These are phyloP conservation scores for Pyricularia grisea DNA, from an alignment of 2,329 filamentous ascomycete genomes.

Conservation along the genomic window DNA sequence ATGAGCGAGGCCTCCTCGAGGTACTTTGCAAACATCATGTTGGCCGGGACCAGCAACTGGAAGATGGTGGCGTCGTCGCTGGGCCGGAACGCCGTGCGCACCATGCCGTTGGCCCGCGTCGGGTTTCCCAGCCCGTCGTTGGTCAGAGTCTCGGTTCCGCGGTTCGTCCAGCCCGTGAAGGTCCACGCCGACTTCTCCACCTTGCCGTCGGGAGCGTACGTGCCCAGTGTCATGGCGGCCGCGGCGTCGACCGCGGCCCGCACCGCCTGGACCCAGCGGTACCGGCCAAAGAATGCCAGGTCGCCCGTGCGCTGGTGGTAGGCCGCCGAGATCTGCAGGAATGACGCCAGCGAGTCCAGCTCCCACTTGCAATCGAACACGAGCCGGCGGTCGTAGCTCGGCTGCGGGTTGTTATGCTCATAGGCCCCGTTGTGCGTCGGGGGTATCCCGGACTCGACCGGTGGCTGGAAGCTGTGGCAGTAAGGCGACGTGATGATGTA, in stretches of 20 bases:
- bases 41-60: conserved; percentile 69
- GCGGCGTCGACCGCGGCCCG: conserved; percentile 56
- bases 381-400: conserved; percentile 54
- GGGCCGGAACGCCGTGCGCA: conserved; percentile 70
- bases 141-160: conserved; percentile 65
- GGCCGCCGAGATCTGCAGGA: conserved; percentile 70
- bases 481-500: conserved; percentile 65
- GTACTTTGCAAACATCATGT: conserved; percentile 58
- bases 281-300: conserved; percentile 44
- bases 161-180: conserved; percentile 62
- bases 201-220: conserved; percentile 50
- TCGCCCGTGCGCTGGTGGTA: conserved; percentile 59
- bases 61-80: conserved; percentile 72
- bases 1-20: conserved; percentile 42
- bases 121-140: conserved; percentile 71
- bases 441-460: conserved; percentile 59
- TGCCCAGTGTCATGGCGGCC: conserved; percentile 56
- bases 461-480: conserved; percentile 87
- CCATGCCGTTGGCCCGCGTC: conserved; percentile 63
- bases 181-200: conserved; percentile 53
- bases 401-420: conserved; percentile 48
- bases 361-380: conserved; percentile 92
- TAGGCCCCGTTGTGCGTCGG: conserved; percentile 48
- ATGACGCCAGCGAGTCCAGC: conserved; percentile 78
- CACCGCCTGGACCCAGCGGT: conserved; percentile 61